These are phyloP conservation scores for Chlamydomonas asymmetrica DNA, from an alignment of 139 green algal genomes.

Conservation along the genomic window DNA sequence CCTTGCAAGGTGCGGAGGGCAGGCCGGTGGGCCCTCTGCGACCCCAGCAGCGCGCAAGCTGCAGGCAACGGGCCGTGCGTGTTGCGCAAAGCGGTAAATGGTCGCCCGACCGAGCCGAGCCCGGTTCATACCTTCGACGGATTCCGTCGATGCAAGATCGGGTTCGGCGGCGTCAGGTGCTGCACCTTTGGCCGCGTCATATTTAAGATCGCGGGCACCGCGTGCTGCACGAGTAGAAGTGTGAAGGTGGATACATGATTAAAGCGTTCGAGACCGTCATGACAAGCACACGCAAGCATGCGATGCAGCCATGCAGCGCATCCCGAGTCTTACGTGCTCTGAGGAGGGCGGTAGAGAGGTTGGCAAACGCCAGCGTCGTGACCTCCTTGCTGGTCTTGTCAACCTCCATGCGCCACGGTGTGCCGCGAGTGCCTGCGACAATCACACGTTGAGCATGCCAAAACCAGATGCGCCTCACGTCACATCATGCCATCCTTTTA, in stretches of 20 bases:
- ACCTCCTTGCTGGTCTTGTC: conserved; percentile 67
- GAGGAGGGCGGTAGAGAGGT: conserved; percentile 86
- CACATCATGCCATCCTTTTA: too few relatives aligned
- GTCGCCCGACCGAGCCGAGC: too few relatives aligned
- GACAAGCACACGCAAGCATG: background rate
- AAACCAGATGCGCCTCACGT: too few relatives aligned
- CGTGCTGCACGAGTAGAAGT: background rate
- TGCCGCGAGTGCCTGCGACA: conserved; percentile 76
- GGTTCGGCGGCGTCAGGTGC: background rate
- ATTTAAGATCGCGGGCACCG: background rate
- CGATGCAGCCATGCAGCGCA: background rate
- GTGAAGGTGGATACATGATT: background rate
- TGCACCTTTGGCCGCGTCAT: background rate
- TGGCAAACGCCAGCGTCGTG: conserved; percentile 83
- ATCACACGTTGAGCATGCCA: too few relatives aligned
- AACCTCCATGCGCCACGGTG: conserved; percentile 85
- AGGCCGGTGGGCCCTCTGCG: too few relatives aligned
- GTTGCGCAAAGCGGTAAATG: too few relatives aligned
- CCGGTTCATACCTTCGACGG: too few relatives aligned
- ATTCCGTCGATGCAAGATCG: too few relatives aligned
- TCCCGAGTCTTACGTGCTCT: conserved; percentile 15
- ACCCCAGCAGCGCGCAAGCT: too few relatives aligned
- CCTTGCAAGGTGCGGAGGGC: too few relatives aligned
- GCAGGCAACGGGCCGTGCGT: too few relatives aligned
- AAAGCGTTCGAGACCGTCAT: background rate